phyloP scores from a whole-genome alignment of 768 basidiomycete species.

The Melanogaster broomeanus region DNA sequence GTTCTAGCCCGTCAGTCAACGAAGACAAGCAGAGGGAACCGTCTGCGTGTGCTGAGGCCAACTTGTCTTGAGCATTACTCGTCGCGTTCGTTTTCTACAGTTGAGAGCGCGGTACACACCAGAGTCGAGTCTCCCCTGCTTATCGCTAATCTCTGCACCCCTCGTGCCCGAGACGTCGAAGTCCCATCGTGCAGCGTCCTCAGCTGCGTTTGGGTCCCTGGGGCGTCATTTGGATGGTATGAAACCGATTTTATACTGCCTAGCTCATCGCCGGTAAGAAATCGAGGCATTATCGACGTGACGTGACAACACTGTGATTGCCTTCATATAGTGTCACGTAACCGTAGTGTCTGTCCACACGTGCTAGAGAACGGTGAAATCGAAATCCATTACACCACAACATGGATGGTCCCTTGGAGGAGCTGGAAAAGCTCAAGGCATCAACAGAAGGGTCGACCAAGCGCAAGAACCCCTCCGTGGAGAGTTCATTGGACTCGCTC shows the following conservation, averaged over 20 bases:
- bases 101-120: conserved; percentile 35
- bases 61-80: conserved; percentile 50
- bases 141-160: conserved; percentile 43
- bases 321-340: no score
- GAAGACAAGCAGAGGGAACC: conserved; percentile 51
- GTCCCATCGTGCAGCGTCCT: conserved; percentile 37
- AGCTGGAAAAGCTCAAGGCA: conserved; percentile 75
- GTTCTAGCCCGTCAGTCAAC: conserved; percentile 44
- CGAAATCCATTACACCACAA: conserved; percentile 3
- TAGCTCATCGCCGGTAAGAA: conserved; percentile 77
- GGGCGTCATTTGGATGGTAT: conserved; percentile 36
- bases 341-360: no score
- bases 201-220: conserved; percentile 36
- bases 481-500: conserved; percentile 65
- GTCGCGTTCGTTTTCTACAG: conserved; percentile 14
- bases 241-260: conserved; percentile 69
- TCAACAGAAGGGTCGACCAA: conserved; percentile 48
- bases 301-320: conserved; percentile 25
- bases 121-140: conserved; percentile 31
- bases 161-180: conserved; percentile 32
- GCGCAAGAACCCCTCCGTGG: conserved; percentile 55
- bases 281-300: conserved; percentile 55
- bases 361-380: no score
- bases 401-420: conserved; percentile 80
- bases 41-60: conserved; percentile 64